Conservation (phyloP, 345 rosid genomes). For the Jatropha curcas region DNA sequence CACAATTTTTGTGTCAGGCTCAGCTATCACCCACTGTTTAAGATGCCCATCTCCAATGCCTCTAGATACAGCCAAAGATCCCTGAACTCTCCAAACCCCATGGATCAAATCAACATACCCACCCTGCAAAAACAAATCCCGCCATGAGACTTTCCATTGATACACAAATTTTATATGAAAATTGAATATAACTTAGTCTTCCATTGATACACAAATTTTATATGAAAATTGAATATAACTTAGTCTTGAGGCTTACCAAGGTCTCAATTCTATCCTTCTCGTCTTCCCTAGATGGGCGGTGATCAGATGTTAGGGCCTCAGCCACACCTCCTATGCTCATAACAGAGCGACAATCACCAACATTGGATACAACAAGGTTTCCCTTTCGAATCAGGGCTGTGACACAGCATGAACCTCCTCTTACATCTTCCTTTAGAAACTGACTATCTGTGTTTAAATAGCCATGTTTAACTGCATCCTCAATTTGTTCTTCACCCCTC, state of each 20-base stretch:
- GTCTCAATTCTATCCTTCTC: constrained; percentile 67
- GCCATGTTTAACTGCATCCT: constrained; percentile 66
- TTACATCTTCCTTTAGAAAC: constrained; percentile 53
- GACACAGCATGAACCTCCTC: constrained; percentile 86
- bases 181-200: not conserved
- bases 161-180: not conserved
- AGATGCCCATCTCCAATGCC: constrained; percentile 76
- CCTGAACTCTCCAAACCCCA: constrained; percentile 91
- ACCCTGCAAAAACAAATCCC: constrained; percentile 42
- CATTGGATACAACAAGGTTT: constrained; percentile 74
- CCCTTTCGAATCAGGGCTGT: constrained; percentile 73
- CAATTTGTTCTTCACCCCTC: constrained; percentile 39
- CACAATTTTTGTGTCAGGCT: constrained; percentile 69
- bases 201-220: not conserved
- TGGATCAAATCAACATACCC: constrained; percentile 77
- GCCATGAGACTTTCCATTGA: not conserved
- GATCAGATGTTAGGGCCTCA: constrained; percentile 80
- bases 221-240: not conserved
- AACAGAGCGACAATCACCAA: constrained; percentile 94
- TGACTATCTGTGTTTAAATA: constrained; percentile 72
- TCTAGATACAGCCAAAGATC: constrained; percentile 81
- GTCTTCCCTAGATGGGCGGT: constrained; percentile 78
- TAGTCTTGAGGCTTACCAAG: constrained; percentile 51
- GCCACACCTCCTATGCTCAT: constrained; percentile 73
- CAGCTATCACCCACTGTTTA: constrained; percentile 85